Evolutionary conservation across 306 rosid species (phyloP).

Genomic region (Vachellia pachyceras): DNA sequence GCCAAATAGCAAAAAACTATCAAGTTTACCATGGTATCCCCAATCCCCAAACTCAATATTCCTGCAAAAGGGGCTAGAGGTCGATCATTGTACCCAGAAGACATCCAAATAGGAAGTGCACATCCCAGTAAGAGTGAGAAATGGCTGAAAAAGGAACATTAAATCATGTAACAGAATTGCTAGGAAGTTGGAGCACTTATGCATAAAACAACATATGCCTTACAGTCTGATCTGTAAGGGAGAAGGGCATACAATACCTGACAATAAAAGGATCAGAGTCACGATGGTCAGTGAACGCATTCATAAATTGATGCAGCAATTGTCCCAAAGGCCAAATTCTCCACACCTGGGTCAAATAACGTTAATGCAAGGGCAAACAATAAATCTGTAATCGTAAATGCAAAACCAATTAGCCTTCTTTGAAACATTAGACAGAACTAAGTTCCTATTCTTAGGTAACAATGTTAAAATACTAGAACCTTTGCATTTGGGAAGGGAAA

Average conservation of each 20-base stretch:
- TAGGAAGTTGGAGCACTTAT: conserved; percentile 12
- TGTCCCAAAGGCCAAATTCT: conserved; percentile 95
- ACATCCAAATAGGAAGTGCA: conserved; percentile 78
- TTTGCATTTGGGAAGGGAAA: conserved; percentile 2
- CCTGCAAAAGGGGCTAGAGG: conserved; percentile 80
- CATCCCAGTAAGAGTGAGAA: conserved; percentile 78
- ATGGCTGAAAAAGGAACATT: conserved; percentile 53
- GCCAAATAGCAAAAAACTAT: neutral
- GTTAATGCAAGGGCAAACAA: conserved; percentile 34
- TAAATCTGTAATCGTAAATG: neutral
- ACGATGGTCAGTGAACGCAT: conserved; percentile 89
- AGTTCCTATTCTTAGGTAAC: conserved; percentile 20
- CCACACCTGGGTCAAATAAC: conserved; percentile 70
- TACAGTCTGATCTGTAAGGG: neutral
- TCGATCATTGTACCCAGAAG: conserved; percentile 66
- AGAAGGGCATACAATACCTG: conserved; percentile 46
- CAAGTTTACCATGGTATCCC: conserved; percentile 71
- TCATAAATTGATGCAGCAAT: conserved; percentile 85
- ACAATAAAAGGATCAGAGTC: conserved; percentile 76
- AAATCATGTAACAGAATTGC: neutral
- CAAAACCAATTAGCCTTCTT: conserved; percentile 13
- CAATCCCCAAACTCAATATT: conserved; percentile 72
- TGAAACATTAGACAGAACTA: conserved; percentile 30
- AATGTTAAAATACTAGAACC: neutral
- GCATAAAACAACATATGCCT: conserved; percentile 6